Conservation (phyloP, 2,329 filamentous ascomycete genomes). For the Chalaropsis ovoidea region DNA sequence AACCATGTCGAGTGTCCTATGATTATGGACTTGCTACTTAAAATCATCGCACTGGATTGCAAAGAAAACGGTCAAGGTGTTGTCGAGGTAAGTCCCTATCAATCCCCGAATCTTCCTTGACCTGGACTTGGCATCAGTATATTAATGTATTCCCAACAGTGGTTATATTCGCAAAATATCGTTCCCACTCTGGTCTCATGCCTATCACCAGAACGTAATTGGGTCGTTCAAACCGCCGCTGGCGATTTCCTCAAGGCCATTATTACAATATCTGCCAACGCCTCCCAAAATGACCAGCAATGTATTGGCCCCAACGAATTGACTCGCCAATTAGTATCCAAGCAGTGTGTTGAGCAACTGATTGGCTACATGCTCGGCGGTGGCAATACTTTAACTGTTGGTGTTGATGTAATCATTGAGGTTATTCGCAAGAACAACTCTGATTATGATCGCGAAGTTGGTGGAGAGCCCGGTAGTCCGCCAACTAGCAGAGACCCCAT, state of each 20-base stretch:
- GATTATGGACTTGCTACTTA: slow-evolving; percentile 94
- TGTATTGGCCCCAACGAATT: slow-evolving; percentile 97
- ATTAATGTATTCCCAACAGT: slow-evolving; percentile 42
- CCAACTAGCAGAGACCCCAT: slow-evolving; percentile 87
- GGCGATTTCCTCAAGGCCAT: slow-evolving; percentile 98
- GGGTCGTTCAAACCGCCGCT: slow-evolving; percentile 88
- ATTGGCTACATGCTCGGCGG: slow-evolving; percentile 85
- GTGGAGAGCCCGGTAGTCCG: slow-evolving; percentile 64
- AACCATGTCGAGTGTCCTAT: slow-evolving; percentile 94
- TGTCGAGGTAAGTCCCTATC: slow-evolving; percentile 63
- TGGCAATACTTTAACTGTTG: slow-evolving; percentile 88
- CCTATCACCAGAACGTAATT: slow-evolving; percentile 71
- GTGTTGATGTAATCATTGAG: slow-evolving; percentile 94
- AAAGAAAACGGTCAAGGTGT: slow-evolving; percentile 83
- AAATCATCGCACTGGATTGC: slow-evolving; percentile 93
- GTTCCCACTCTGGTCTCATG: slow-evolving; percentile 81
- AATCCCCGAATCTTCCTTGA: background rate
- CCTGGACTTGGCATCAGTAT: background rate
- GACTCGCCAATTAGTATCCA: slow-evolving; percentile 86
- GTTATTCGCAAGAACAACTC: slow-evolving; percentile 99
- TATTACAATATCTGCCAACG: slow-evolving; percentile 96
- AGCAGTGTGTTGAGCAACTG: slow-evolving; percentile 70
- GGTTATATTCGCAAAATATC: slow-evolving; percentile 81
- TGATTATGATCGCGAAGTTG: slow-evolving; percentile 90
- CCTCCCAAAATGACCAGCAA: slow-evolving; percentile 95